Conservation (phyloP, 257 asterid species). For the Capsicum rhomboideum region DNA sequence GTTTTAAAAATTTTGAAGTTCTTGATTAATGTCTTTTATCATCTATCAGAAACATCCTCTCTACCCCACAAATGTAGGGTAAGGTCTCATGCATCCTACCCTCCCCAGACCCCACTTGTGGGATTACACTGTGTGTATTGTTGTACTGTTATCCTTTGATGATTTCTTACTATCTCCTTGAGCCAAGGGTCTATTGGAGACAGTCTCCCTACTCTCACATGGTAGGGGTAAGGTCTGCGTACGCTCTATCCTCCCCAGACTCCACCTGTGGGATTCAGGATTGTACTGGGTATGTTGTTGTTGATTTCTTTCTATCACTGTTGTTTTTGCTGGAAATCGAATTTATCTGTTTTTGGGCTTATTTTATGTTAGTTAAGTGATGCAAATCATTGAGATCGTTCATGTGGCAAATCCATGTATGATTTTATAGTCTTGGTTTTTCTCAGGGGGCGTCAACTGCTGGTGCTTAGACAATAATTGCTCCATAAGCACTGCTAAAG, state of each 20-base stretch:
- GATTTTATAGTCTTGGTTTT: background rate
- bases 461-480: background rate
- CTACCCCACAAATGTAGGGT: background rate
- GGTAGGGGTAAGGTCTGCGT: background rate
- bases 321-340: background rate
- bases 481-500: background rate
- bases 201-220: no score
- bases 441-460: background rate
- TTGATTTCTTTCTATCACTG: background rate
- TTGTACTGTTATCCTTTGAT: background rate
- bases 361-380: background rate
- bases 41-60: background rate
- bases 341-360: background rate
- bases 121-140: background rate
- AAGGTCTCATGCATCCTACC: background rate
- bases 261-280: background rate
- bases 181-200: no score
- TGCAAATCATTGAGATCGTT: background rate
- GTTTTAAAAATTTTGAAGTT: background rate
- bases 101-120: background rate
- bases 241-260: background rate
- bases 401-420: background rate
- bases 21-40: background rate
- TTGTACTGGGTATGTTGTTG: background rate
- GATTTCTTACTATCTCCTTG: no score